Evolutionary conservation across 164 flowering plant genomes (phyloP).

Genomic region (Tinospora cordifolia): DNA sequence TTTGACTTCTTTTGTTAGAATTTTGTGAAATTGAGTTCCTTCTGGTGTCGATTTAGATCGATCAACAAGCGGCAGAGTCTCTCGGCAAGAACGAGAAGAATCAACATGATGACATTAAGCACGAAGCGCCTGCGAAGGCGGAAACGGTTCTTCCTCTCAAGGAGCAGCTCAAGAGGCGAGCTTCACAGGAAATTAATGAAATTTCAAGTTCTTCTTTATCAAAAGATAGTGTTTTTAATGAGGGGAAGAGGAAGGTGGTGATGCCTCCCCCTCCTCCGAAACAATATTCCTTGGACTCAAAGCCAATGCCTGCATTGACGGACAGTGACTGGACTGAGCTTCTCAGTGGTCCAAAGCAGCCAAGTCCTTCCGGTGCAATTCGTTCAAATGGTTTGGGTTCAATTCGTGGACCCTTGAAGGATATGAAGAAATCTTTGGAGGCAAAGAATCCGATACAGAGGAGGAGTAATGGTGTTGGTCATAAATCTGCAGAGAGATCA

Average conservation of each 20-base stretch:
- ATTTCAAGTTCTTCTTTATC: neutral
- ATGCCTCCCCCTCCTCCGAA: conserved; percentile 17
- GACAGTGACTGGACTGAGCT: conserved; percentile 89
- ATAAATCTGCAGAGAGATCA: conserved; percentile 19
- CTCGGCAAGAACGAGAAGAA: conserved; percentile 53
- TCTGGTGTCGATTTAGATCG: conserved; percentile 45
- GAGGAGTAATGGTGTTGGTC: conserved; percentile 19
- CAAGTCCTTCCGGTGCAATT: conserved; percentile 11
- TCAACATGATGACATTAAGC: conserved; percentile 24
- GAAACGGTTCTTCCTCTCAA: conserved; percentile 48
- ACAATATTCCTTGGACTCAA: neutral
- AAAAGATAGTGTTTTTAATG: conserved; percentile 14
- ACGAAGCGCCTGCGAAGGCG: conserved; percentile 23
- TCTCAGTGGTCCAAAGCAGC: conserved; percentile 39
- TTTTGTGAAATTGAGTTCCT: conserved; percentile 4
- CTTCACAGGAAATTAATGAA: conserved; percentile 23
- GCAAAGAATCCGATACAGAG: conserved; percentile 22
- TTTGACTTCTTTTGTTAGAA: neutral
- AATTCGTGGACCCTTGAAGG: conserved; percentile 30
- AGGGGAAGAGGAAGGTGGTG: neutral
- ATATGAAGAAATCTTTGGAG: conserved; percentile 30
- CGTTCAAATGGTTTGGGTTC: conserved; percentile 36
- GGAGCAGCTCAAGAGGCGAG: conserved; percentile 79
- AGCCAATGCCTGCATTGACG: conserved; percentile 19
- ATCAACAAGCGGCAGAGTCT: conserved; percentile 94